phyloP scores from a whole-genome alignment of 2,329 filamentous ascomycete genomes.

The Colletotrichum sojae region DNA sequence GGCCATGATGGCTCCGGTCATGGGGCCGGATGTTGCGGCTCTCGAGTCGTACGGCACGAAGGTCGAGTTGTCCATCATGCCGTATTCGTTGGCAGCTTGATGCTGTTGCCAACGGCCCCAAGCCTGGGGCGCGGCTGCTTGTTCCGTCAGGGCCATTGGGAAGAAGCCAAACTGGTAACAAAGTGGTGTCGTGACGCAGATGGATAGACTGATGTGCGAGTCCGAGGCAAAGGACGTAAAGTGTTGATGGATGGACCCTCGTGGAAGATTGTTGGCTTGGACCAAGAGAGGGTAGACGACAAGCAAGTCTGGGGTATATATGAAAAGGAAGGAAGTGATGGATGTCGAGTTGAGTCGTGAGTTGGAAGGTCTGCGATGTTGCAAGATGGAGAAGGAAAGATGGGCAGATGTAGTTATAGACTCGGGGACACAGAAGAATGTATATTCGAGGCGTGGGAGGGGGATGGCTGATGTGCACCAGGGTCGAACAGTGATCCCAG shows the following conservation, averaged over 20 bases:
- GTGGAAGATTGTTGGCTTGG: conserved; percentile 4
- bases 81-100: conserved; percentile 56
- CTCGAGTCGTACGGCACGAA: conserved; percentile 67
- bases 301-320: background rate
- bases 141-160: conserved; percentile 63
- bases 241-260: conserved; percentile 6
- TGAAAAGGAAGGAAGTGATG: conserved; percentile 30
- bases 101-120: conserved; percentile 71
- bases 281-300: conserved; percentile 26
- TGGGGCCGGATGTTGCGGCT: conserved; percentile 52
- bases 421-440: conserved; percentile 17
- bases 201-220: background rate
- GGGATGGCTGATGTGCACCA: conserved; percentile 28
- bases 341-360: conserved; percentile 4
- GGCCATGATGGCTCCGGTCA: conserved; percentile 60
- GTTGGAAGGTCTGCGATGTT: conserved; percentile 47
- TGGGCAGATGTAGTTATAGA: conserved; percentile 30
- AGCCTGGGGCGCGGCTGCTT: conserved; percentile 59
- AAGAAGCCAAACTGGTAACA: background rate
- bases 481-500: conserved; percentile 27
- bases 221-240: background rate
- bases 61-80: conserved; percentile 62
- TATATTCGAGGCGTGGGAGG: conserved; percentile 23
- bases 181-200: conserved; percentile 26
- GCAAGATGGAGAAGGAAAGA: conserved; percentile 30